Evolutionary conservation across 176 grass and related monocot genomes (phyloP), one percentile per base, ranked within the genome.

Genomic region (Cocos nucifera): DNA sequence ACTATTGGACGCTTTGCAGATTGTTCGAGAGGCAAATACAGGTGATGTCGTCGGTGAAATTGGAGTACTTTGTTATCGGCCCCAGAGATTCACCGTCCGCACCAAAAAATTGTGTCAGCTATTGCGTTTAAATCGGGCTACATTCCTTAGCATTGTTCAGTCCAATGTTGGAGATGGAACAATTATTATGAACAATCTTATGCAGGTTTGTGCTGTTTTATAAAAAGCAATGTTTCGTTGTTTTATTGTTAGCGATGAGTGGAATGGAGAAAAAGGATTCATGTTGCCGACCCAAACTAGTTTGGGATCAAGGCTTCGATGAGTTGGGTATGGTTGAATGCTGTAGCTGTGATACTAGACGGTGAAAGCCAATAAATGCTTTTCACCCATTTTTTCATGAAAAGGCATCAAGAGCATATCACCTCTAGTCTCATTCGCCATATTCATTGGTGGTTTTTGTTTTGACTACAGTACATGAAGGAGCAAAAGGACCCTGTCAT

Each of bases 11-110:
- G 22, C 71, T 67, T 25, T 86, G 59, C 73, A 98, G 93, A 53
- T 83, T n/a, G 59, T 54, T 50, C 62, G 69, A 59, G 61, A 77
- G 50, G 73, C 84, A 52, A 85, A 79, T 35, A 78, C 74, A 54
- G 93, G 93, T 75, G 93, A 92, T 49, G 65, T 89, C 63, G 67
- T 98, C 67, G 93, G 93, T 81, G 93, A 91, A 74, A 81, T 98
- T 59, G 93, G 93, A 1, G 76, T 98, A 70, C 84, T 98, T 80
- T 98, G 93, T 22, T 92, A 98, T 58, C 85, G 82, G 70, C 93
- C 93, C 24, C 93, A 92, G 67, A 30, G 88, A 35, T 89, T 86
- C 60, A 98, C 93, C n/a, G 93, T 98, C 54, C 76, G 93, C 57
- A 98, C 93, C 16, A 87, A 69, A 83, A 88, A 87, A 22, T 80